Percentiles rank a stretch among this genome's conserved stretches.
phyloP scores from a whole-genome alignment of 345 rosid genomes.

The Geranium brycei region DNA sequence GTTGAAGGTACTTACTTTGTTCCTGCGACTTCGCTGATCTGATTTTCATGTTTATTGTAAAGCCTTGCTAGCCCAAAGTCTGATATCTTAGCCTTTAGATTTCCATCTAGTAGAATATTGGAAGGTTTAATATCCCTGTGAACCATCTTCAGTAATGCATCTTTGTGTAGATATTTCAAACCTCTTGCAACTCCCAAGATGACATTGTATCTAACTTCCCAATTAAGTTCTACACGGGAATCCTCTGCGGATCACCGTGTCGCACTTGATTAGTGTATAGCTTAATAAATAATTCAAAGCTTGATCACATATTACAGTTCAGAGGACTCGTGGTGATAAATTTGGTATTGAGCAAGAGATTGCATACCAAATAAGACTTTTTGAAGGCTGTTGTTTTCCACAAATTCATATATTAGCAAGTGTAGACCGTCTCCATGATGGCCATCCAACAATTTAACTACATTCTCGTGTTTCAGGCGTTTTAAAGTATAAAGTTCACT shows the following conservation, averaged over 20 bases:
- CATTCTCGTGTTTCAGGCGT: conserved; percentile 5
- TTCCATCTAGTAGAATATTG: neutral
- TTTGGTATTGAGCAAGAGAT: too few species aligned
- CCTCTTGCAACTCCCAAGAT: neutral
- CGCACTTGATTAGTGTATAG: too few species aligned
- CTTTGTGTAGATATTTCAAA: neutral
- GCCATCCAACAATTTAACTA: conserved; percentile 4
- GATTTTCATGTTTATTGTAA: neutral
- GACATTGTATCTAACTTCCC: conserved; percentile 1
- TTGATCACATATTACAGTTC: too few species aligned
- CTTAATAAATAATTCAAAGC: too few species aligned
- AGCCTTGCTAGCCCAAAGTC: too few species aligned
- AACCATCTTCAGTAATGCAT: neutral
- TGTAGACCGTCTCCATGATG: conserved; percentile 3
- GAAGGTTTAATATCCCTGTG: neutral
- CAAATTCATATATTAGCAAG: conserved; percentile 8
- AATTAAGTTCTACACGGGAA: neutral
- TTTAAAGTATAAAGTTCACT: neutral
- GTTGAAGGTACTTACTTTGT: neutral
- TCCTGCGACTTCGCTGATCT: neutral
- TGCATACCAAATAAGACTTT: conserved; percentile 8
- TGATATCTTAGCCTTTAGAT: too few species aligned
- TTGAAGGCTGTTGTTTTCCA: neutral
- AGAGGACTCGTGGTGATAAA: neutral
- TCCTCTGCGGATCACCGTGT: neutral